Evolutionary conservation across 2,329 filamentous ascomycete species (phyloP).

Genomic region (Hypoxylon rubiginosum): DNA sequence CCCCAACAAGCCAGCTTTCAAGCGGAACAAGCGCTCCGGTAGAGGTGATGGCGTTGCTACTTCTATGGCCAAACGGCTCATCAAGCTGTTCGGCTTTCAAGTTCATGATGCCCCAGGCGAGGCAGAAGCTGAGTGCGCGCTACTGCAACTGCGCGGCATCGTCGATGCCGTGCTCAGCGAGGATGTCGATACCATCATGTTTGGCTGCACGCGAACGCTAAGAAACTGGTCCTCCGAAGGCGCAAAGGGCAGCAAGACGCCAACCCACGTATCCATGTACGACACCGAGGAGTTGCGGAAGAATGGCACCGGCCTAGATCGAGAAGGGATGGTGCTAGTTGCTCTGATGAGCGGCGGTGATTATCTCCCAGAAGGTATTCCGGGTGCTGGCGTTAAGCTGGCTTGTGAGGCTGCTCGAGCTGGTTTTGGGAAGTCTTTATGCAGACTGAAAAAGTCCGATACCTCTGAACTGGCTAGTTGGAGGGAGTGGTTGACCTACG

Average conservation of each 20-base stretch:
- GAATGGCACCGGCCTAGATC: constrained; percentile 74
- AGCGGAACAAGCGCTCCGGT: constrained; percentile 83
- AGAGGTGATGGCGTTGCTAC: constrained; percentile 76
- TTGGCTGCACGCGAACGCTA: constrained; percentile 84
- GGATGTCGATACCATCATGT: constrained; percentile 98
- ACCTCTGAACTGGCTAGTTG: constrained; percentile 72
- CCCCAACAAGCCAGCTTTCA: constrained; percentile 85
- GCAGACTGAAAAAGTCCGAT: constrained; percentile 72
- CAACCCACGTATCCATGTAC: constrained; percentile 90
- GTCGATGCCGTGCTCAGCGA: constrained; percentile 96
- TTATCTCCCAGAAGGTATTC: constrained; percentile 89
- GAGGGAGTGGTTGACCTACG: constrained; percentile 78
- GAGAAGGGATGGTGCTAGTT: constrained; percentile 92
- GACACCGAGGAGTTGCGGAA: constrained; percentile 68
- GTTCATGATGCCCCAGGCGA: constrained; percentile 92
- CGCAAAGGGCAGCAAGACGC: constrained; percentile 71
- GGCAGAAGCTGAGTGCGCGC: constrained; percentile 94
- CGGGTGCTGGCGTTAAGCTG: constrained; percentile 87
- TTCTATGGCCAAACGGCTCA: constrained; percentile 84
- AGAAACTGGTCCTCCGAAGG: constrained; percentile 86
- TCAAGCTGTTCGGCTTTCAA: constrained; percentile 87
- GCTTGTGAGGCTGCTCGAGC: constrained; percentile 92
- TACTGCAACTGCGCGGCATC: constrained; percentile 83
- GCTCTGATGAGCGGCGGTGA: constrained; percentile 96
- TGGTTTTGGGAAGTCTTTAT: constrained; percentile 85